Evolutionary conservation across 1,284 basidiomycete species (phyloP).

Genomic region (Heterobasidion annosum): DNA sequence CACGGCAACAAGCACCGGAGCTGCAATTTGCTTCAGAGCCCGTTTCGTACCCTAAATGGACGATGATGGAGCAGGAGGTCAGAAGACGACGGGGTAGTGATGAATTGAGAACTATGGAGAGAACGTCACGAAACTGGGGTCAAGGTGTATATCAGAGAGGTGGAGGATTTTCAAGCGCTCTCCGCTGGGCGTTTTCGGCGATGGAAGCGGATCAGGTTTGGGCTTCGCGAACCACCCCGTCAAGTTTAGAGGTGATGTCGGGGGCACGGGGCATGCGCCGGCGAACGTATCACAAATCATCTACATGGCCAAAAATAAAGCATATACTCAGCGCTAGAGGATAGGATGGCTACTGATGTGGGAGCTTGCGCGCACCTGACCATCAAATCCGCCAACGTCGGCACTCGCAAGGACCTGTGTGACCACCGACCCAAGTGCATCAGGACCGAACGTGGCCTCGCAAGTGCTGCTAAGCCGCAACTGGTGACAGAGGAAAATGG

Average conservation of each 20-base stretch:
- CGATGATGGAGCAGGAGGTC: no score
- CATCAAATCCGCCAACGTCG: constrained; percentile 60
- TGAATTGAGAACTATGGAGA: background rate
- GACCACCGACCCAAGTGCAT: constrained; percentile 47
- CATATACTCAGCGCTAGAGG: no score
- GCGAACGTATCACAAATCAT: constrained; percentile 49
- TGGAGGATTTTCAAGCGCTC: constrained; percentile 68
- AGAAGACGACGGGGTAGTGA: no score
- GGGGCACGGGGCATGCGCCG: constrained; percentile 36
- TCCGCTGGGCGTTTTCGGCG: constrained; percentile 47
- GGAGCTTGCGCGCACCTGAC: constrained; percentile 34
- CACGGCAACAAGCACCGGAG: constrained; percentile 64
- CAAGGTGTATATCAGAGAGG: constrained; percentile 72
- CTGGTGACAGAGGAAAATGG: constrained; percentile 51
- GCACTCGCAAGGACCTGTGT: constrained; percentile 64
- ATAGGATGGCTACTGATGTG: no score
- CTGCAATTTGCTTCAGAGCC: constrained; percentile 72
- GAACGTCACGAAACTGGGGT: constrained; percentile 37
- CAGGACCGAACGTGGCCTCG: constrained; percentile 33
- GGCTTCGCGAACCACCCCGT: constrained; percentile 56
- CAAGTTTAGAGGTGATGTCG: constrained; percentile 41
- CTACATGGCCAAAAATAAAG: constrained; percentile 19
- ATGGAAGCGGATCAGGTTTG: constrained; percentile 57
- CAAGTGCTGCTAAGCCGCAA: constrained; percentile 50
- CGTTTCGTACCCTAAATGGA: constrained; percentile 50